These are phyloP conservation scores for Diaporthe humulicola DNA, from an alignment of 2,329 filamentous ascomycete genomes.

Conservation along the genomic window DNA sequence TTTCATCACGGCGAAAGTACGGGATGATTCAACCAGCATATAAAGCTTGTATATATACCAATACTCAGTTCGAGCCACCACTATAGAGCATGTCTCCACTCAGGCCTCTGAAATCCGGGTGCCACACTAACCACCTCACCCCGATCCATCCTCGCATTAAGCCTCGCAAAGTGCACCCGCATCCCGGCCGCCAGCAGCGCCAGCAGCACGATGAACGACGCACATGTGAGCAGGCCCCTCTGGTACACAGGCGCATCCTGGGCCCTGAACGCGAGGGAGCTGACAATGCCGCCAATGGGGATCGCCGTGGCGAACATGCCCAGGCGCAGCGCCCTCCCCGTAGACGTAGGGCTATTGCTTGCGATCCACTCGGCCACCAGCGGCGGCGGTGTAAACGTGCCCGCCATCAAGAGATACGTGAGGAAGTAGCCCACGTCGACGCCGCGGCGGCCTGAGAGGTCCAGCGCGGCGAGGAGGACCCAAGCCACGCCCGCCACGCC, in stretches of 20 bases:
- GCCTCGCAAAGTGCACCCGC: background rate
- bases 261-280: background rate
- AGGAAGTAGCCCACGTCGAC: conserved; percentile 43
- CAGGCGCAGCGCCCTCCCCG: conserved; percentile 40
- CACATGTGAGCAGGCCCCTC: conserved; percentile 18
- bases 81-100: conserved; percentile 10
- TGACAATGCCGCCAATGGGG: background rate
- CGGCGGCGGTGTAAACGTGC: conserved; percentile 42
- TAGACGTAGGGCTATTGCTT: conserved; percentile 41
- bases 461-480: conserved; percentile 43
- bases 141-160: background rate
- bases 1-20: background rate
- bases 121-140: background rate
- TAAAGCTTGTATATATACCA: background rate
- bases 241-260: conserved; percentile 5
- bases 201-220: background rate
- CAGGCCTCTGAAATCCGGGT: background rate
- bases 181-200: conserved; percentile 1
- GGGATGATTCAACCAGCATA: background rate
- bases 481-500: conserved; percentile 36
- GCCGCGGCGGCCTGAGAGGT: conserved; percentile 36
- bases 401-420: conserved; percentile 42
- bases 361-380: conserved; percentile 43
- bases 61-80: background rate
- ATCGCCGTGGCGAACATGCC: conserved; percentile 22